Base-by-base conservation (phyloP, 495 filamentous ascomycete species). In the Ascodesmis nigricans region DNA sequence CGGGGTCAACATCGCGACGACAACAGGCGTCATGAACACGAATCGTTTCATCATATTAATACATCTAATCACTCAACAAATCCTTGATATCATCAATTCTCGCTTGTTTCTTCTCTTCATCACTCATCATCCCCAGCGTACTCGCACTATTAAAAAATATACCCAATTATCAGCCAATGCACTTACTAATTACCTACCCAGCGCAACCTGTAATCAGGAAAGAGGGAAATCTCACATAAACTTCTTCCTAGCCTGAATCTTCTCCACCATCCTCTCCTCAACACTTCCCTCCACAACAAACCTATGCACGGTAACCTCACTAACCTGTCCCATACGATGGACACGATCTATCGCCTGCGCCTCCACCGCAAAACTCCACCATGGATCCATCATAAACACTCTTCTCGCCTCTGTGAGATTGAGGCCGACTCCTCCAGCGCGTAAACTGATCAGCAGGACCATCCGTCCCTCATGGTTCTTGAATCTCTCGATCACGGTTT, bases 301-400 rank as follows among this genome's bases (percentile, higher is more conserved):
- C 18, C 87, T 61, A 35, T 68, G 68, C 2, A 97, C 82, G 26
- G 64, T 69, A 1, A 97, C 87, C 50, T 83, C 78, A 20, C 72
- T 66, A 20, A 73, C 66, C 52, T 99, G 90, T 0, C 90, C 90
- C 84, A 99, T 92, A 5, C 90, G 70, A 57, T 99, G 90, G n/a
- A 99, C 82, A 3, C 90, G 75, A 58, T 99, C 90, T 43, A 99
- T 92, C 16, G 90, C 90, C 53, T 99, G 90, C 6, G 82, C 80
- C 54, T 99, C 90, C 16, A 95, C 71, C 2, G 90, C 83, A 53
- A 78, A 93, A 42, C 78, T 87, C 90, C 90, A 99, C 90, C 90
- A 99, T 0, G 90, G 84, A 55, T 99, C 90, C 84, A 93, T 92
- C 75, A 99, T 81, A 53, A 74, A 93, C 7, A 95, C 90, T 34